Percentiles rank a stretch among this genome's conserved stretches.
phyloP scores from a whole-genome alignment of 441 rosid genomes.

The Gossypium davidsonii region DNA sequence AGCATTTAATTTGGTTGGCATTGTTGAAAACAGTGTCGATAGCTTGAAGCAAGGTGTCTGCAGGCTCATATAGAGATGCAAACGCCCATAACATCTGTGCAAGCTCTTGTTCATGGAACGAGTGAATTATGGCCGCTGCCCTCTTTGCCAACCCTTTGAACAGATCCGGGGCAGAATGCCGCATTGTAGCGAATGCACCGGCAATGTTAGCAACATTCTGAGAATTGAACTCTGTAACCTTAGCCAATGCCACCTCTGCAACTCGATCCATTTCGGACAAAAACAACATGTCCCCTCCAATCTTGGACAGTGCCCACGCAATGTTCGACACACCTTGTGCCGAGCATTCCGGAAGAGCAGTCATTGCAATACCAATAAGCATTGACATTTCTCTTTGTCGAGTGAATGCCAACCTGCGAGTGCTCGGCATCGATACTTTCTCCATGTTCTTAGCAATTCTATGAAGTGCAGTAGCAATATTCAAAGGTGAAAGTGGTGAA shows the following conservation, averaged over 20 bases:
- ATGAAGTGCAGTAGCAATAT: conserved; percentile 81
- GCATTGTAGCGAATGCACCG: conserved; percentile 89
- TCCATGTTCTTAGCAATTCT: conserved; percentile 95
- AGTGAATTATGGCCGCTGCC: conserved; percentile 44
- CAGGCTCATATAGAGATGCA: conserved; percentile 69
- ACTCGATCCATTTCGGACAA: conserved; percentile 94
- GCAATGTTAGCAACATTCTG: conserved; percentile 91
- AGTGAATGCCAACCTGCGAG: conserved; percentile 68
- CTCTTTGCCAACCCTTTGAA: conserved; percentile 61
- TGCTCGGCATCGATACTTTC: conserved; percentile 68
- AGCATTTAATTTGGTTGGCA: conserved; percentile 45
- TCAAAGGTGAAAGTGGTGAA: conserved; percentile 70
- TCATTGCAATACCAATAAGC: conserved; percentile 84
- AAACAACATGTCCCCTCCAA: conserved; percentile 83
- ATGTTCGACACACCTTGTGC: conserved; percentile 92
- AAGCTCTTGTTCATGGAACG: conserved; percentile 76
- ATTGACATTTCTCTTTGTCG: conserved; percentile 89
- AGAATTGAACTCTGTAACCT: conserved; percentile 67
- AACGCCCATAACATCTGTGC: conserved; percentile 90
- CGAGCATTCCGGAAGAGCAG: conserved; percentile 77
- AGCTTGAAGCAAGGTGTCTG: conserved; percentile 58
- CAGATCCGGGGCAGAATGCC: conserved; percentile 69
- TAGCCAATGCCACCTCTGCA: conserved; percentile 75
- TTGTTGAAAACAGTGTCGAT: conserved; percentile 52
- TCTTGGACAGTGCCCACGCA: conserved; percentile 88